These are phyloP conservation scores for Styphnolobium japonicum DNA, from an alignment of 306 rosid genomes.

Conservation along the genomic window DNA sequence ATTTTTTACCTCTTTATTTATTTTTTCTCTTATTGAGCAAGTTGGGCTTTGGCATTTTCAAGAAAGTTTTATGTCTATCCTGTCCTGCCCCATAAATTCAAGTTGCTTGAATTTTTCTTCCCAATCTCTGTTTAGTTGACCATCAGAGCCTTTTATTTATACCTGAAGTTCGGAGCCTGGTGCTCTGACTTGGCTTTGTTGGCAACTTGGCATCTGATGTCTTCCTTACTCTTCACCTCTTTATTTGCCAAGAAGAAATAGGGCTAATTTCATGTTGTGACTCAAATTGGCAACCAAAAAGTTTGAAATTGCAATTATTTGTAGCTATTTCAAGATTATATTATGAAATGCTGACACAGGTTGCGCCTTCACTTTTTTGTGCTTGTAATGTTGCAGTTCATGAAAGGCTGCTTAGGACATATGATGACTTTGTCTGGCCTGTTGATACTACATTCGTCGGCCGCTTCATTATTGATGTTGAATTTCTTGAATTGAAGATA, in stretches of 20 bases:
- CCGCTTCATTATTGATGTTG: constrained; percentile 78
- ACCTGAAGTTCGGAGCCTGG: background rate
- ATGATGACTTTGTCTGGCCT: constrained; percentile 79
- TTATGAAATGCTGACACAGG: background rate
- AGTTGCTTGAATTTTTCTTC: background rate
- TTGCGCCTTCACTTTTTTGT: background rate
- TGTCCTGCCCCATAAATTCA: background rate
- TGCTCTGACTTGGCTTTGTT: background rate
- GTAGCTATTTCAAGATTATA: constrained; percentile 8
- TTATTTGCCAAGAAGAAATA: background rate
- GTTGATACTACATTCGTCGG: constrained; percentile 63
- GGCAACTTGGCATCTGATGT: background rate
- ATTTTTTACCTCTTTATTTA: background rate
- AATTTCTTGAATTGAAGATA: constrained; percentile 82
- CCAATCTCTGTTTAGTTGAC: background rate
- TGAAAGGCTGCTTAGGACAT: constrained; percentile 64
- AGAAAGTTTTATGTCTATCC: background rate
- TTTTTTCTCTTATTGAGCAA: background rate
- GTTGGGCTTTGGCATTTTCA: background rate
- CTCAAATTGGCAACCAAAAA: background rate
- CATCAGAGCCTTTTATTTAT: background rate
- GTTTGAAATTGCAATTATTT: background rate
- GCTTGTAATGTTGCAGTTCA: constrained; percentile 49
- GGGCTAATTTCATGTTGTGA: background rate
- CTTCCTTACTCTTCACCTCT: background rate